Conservation (phyloP, 352 stramenopile species). For the Pythium apleroticum region DNA sequence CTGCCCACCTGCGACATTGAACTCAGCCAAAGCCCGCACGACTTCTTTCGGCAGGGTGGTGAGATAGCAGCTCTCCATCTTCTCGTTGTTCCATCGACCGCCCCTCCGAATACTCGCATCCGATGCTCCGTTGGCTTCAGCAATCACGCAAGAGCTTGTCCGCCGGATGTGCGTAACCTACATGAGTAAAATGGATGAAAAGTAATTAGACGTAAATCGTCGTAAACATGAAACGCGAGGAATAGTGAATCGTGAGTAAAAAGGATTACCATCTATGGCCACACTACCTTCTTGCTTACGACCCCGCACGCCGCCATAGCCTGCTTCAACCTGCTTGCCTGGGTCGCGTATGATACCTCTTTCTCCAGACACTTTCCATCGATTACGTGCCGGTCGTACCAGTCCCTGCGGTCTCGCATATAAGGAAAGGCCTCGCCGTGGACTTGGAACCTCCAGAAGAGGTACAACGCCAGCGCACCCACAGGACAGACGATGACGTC, state of each 20-base stretch:
- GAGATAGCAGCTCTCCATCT: conserved; percentile 16
- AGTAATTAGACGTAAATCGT: background rate
- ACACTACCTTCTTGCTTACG: background rate
- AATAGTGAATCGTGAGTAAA: background rate
- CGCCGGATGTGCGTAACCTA: conserved; percentile 14
- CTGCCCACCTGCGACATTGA: background rate
- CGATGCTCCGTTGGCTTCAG: conserved; percentile 3
- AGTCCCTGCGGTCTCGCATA: background rate
- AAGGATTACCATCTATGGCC: too few species aligned
- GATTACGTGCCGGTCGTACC: conserved; percentile 1
- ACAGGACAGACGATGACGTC: background rate
- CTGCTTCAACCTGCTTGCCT: background rate
- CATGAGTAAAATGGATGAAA: background rate
- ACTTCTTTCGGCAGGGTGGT: conserved; percentile 3
- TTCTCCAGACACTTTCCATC: background rate
- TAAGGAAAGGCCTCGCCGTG: background rate
- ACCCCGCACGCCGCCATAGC: background rate
- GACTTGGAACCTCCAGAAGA: background rate
- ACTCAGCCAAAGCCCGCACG: background rate
- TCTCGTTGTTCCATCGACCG: conserved; percentile 11
- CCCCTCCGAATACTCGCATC: conserved; percentile 8
- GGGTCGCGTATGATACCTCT: conserved; percentile 1
- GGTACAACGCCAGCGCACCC: background rate
- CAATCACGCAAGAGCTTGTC: conserved; percentile 13
- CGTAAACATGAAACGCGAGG: background rate